Evolutionary conservation across 306 rosid genomes (phyloP), one percentile per base, ranked within the genome.

Genomic region (Vigna angularis): DNA sequence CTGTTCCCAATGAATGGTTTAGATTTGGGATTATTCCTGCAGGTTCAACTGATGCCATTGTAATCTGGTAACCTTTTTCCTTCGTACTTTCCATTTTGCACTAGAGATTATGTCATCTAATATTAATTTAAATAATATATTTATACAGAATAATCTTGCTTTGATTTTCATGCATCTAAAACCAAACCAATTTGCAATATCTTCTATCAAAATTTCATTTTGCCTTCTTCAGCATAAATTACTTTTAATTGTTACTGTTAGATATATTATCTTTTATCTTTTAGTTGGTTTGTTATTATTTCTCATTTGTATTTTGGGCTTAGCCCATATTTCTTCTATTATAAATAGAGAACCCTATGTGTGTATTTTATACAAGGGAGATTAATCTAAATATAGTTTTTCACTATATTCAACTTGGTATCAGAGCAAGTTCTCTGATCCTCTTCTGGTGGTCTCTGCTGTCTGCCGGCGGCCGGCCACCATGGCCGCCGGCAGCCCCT

Each of bases 21-120:
- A 88, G 97, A 87, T 89, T 94, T 62, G 98, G 98, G 72, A 89
- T 94, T 80, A 94, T 92, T 87, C 97, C 98, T 64, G 89, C 98
- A 3, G 98, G 98, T 70, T 94, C 98, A 74, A 94, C 98, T 16
- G 98, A 94, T 61, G 97, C 97, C 84, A 86, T 92, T 76, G 98
- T 94, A 71, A 89, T 94, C 86, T 94, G 98, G 97, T 94, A 90
- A 62, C 55, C 30, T 72, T 73, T 81, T 70, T 51, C 44, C 72
- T 40, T 51, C 38, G 53, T 74, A 26, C 53, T 82, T 73, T 18
- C 26, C 17, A 57, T 68, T 79, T 47, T 70, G 3, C 28, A 36
- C 14, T 44, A 74, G 44, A 61, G 62, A 67, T 28, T 72, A 44
- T 36, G 70, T 78, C 66, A 63, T 78, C 66, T 68, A 17, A 67